Evolutionary conservation across 495 filamentous ascomycete genomes (phyloP), one percentile per base, ranked within the genome.

Genomic region (Aspergillus taichungensis): DNA sequence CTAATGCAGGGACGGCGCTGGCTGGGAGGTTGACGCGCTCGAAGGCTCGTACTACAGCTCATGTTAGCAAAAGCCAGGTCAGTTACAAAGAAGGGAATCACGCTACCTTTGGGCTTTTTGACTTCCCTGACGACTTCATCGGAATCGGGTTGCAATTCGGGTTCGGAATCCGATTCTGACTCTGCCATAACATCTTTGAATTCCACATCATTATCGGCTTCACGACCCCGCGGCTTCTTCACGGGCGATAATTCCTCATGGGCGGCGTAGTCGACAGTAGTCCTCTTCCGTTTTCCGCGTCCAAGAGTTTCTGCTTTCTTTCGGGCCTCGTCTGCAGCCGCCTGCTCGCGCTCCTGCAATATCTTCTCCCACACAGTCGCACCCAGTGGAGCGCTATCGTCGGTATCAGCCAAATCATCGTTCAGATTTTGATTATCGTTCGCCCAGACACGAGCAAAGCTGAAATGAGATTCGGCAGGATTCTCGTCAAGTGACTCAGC

Each of bases 401-500:
- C 76, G 1, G 67, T 51, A 13, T 80, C 75, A 29, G 77, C 56
- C 9, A 85, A 54, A 3, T 76, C 67, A 10, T 82, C 83, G 12
- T 79, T 77, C 0, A 87, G 59, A n/a, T 74, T 62, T 5, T 68
- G 73, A 45, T 79, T 75, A 11, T 94, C 84, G 56, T 94, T 94
- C 8, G 81, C 85, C 92, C 92, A 98, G 3, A 98, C 84, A 13
- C 88, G 77, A 39, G 92, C 94, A 62, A 89, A 87, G 33, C 83
- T 88, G 66, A 96, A 98, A 38, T 88, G 82, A 3, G 80, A 82
- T 51, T 86, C 82, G 1, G 81, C 76, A 14, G 75, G 75, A 37
- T 81, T 73, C 32, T 78, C 69, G 8, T 71, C 70, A 8, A 62
- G 60, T 5, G 75, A 60, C 37, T 76, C 67, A 2, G 82, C 85